Conservation (phyloP, 202 grass and related monocot species). For the Brachypodium distachyon region DNA sequence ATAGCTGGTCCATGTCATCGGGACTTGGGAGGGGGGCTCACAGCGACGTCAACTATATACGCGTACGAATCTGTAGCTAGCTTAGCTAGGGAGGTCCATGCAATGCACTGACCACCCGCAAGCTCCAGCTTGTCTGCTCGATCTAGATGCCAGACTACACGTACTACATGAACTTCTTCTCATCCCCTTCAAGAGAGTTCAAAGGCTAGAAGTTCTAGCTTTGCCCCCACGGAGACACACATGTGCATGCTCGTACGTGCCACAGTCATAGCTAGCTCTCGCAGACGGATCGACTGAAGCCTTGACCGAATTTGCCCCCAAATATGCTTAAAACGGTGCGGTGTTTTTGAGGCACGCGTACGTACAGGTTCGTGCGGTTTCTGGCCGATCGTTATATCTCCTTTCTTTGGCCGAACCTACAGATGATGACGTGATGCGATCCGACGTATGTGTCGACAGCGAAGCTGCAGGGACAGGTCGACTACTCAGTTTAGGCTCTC, state of each 20-base stretch:
- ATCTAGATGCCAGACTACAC: too few species aligned
- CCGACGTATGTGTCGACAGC: neutral
- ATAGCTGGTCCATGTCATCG: neutral
- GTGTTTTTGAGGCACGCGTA: neutral
- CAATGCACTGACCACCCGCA: too few species aligned
- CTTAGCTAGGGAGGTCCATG: neutral
- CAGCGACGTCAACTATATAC: conserved; percentile 18
- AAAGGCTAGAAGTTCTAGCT: too few species aligned
- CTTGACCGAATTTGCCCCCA: too few species aligned
- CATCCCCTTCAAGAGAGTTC: too few species aligned
- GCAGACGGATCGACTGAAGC: too few species aligned
- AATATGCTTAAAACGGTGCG: neutral
- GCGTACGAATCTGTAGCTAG: neutral
- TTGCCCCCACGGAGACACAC: too few species aligned
- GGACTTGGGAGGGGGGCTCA: neutral
- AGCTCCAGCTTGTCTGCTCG: too few species aligned
- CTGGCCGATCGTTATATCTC: neutral
- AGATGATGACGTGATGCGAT: neutral
- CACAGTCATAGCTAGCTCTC: neutral
- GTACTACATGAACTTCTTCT: too few species aligned
- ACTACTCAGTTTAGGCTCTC: neutral
- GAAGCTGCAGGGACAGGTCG: too few species aligned
- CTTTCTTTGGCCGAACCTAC: neutral
- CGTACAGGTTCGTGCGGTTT: neutral
- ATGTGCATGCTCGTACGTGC: too few species aligned